Base-by-base conservation (phyloP, 2,329 filamentous ascomycete genomes). In the Fulvia fulva region DNA sequence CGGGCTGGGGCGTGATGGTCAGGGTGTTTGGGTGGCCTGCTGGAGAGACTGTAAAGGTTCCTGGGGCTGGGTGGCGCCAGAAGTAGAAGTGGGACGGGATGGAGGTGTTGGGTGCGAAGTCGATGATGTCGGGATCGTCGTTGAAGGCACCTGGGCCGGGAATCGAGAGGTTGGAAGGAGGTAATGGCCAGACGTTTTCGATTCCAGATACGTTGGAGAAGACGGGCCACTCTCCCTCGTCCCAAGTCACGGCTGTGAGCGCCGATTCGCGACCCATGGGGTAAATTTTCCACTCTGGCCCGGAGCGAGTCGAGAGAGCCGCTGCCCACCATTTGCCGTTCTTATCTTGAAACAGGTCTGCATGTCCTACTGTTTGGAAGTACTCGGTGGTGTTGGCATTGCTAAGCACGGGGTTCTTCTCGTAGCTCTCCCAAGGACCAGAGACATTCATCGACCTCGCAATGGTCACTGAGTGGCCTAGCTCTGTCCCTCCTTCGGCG, bases 241-340 rank as follows among this genome's bases (percentile, higher is more conserved):
- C 59, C 83, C 81, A 86, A 0, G 72, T 78, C 1, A 77, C 80
- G 0, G 79, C 75, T 11, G 74, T 76, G 3, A 83, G 68, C 0
- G 82, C 76, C 0, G 78, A 49, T 47, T 85, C 82, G 9, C 82
- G 73, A 1, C 81, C 82, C 81, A 83, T 82, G 0, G 80, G 79
- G 62, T 79, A 82, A 21, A 71, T 70, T 26, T 66, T 61, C 61
- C 70, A 80, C 16, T 70, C 69, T 0, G 77, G 74, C 0, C 77
- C 79, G 16, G 73, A 74, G 1, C 81, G 73, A 0, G 77, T 80
- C 0, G 77, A 73, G 1, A 85, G 68, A 1, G 76, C 75, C 5
- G 79, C 71, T 0, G 74, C 78, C 81, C 81, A 83, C 82, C 82
- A 85, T 28, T 80, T 76, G 0, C 78, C 80, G 0, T 63, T 34